phyloP scores from a whole-genome alignment of 148 eudicot genomes.

The Nepenthes mirabilis region DNA sequence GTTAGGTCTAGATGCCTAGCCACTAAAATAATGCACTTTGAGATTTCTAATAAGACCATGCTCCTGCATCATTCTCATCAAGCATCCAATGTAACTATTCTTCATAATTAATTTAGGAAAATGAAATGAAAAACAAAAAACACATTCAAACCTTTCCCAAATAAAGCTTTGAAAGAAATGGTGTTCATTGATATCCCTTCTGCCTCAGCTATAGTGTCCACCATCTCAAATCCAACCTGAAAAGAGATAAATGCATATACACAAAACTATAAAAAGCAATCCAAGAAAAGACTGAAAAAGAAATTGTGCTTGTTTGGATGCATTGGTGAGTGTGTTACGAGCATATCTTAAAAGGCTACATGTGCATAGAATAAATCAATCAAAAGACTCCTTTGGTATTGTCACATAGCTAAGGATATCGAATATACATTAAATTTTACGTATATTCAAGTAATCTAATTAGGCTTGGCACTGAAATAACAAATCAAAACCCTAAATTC shows the following conservation, averaged over 20 bases:
- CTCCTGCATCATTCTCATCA: too few species aligned
- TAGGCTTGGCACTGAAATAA: too few species aligned
- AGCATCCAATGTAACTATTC: neutral
- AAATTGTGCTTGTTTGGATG: neutral
- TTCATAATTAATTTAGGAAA: neutral
- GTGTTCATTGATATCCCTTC: slow-evolving; percentile 70
- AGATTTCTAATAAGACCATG: too few species aligned
- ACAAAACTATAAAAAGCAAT: neutral
- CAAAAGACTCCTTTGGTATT: too few species aligned
- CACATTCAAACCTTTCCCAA: slow-evolving; percentile 56
- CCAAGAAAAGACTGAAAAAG: neutral
- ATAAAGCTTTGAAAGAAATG: slow-evolving; percentile 57
- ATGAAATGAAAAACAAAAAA: neutral
- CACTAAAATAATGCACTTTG: too few species aligned
- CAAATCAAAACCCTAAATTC: too few species aligned
- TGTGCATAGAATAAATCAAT: too few species aligned
- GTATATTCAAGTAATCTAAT: too few species aligned
- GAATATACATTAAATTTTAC: too few species aligned
- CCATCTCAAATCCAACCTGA: slow-evolving; percentile 93
- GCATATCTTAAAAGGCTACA: too few species aligned
- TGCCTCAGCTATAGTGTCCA: slow-evolving; percentile 73
- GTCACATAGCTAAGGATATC: too few species aligned
- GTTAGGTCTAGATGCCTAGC: too few species aligned
- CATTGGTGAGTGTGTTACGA: neutral
- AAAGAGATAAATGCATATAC: slow-evolving; percentile 1